Evolutionary conservation across 2,329 filamentous ascomycete genomes (phyloP).

Genomic region (Penicillium sp.): DNA sequence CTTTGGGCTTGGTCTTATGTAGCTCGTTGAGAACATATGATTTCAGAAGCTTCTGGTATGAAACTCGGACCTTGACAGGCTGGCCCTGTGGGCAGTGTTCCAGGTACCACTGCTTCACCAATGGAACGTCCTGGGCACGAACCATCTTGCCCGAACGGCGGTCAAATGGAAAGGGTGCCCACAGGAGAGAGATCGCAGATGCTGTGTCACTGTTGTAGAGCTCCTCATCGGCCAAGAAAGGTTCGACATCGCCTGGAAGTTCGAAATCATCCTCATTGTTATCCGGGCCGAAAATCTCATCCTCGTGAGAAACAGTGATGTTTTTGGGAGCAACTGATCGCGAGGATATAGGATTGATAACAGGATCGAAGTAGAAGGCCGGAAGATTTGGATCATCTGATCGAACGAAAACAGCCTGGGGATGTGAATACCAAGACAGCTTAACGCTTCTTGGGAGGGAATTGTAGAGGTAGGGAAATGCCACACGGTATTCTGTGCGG

Average conservation of each 20-base stretch:
- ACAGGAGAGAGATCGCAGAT: conserved; percentile 91
- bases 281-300: conserved; percentile 81
- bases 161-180: conserved; percentile 96
- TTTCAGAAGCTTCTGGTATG: conserved; percentile 96
- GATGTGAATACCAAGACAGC: conserved; percentile 88
- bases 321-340: conserved; percentile 93
- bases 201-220: conserved; percentile 85
- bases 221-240: conserved; percentile 86
- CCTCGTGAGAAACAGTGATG: conserved; percentile 84
- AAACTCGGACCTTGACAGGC: conserved; percentile 94
- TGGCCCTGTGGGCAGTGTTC: conserved; percentile 89
- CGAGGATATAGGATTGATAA: conserved; percentile 95
- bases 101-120: conserved; percentile 98
- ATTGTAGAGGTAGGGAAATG: conserved; percentile 93
- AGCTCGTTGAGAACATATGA: conserved; percentile 94
- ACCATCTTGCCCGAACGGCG: conserved; percentile 93
- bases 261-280: conserved; percentile 82
- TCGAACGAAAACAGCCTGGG: conserved; percentile 85
- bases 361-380: conserved; percentile 96
- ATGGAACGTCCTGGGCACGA: conserved; percentile 88
- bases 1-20: conserved; percentile 92
- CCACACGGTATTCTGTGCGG: conserved; percentile 90
- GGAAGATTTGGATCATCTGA: conserved; percentile 85
- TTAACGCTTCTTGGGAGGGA: conserved; percentile 92
- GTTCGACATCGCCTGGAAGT: conserved; percentile 73